Conservation (phyloP, 768 basidiomycete genomes). For the Agrocybe praecox region DNA sequence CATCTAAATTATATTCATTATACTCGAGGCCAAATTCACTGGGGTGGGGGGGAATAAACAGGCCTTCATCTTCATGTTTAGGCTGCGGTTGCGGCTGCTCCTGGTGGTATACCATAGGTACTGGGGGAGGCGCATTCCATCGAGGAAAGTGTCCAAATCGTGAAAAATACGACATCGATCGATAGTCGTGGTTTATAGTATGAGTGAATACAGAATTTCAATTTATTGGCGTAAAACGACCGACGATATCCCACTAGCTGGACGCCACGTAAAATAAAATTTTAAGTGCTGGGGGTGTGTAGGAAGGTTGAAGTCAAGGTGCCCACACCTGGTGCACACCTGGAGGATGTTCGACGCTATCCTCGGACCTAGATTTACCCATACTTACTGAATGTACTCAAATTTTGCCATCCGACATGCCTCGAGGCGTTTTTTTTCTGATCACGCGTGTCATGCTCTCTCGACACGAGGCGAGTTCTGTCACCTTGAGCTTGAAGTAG, state of each 20-base stretch:
- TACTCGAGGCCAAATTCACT: slow-evolving; percentile 4
- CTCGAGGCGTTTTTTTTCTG: slow-evolving; percentile 15
- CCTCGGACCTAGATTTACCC: slow-evolving; percentile 18
- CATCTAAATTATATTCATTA: background rate
- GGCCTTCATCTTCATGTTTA: slow-evolving; percentile 14
- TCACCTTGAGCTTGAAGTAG: background rate
- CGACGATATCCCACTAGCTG: background rate
- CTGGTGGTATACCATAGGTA: slow-evolving; percentile 7
- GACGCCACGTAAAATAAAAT: background rate
- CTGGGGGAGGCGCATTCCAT: slow-evolving; percentile 6
- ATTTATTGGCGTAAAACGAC: background rate
- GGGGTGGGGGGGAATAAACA: slow-evolving; percentile 19
- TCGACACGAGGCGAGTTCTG: slow-evolving; percentile 23
- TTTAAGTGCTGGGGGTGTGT: background rate
- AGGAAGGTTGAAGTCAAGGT: background rate
- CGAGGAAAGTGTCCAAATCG: slow-evolving; percentile 16
- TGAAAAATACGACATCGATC: slow-evolving; percentile 16
- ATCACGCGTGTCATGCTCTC: slow-evolving; percentile 21
- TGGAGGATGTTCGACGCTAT: slow-evolving; percentile 14
- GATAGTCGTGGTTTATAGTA: background rate
- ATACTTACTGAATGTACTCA: background rate
- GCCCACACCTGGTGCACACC: background rate
- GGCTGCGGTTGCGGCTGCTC: slow-evolving; percentile 6
- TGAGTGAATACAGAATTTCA: background rate
- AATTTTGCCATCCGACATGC: slow-evolving; percentile 9